These are phyloP conservation scores for Pestalotiopsis sp. DNA, from an alignment of 2,329 filamentous ascomycete species.

Conservation along the genomic window DNA sequence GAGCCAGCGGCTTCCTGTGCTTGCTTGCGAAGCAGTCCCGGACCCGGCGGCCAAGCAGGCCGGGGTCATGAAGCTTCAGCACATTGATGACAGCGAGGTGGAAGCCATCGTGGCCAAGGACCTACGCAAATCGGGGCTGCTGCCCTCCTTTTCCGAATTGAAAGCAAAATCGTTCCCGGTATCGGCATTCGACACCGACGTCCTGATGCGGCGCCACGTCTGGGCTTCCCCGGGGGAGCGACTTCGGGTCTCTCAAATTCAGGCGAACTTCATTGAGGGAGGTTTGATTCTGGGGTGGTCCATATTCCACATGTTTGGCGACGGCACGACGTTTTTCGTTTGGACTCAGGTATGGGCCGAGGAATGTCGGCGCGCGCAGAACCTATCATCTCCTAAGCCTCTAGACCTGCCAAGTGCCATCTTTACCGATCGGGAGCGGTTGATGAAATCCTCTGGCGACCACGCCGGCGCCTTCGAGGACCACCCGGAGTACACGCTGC, in stretches of 20 bases:
- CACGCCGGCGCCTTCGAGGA: neutral
- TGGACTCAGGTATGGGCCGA: slow-evolving; percentile 39
- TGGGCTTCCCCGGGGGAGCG: slow-evolving; percentile 29
- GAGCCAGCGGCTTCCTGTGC: slow-evolving; percentile 29
- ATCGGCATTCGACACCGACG: slow-evolving; percentile 23
- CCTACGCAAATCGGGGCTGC: slow-evolving; percentile 23
- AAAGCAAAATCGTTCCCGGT: slow-evolving; percentile 29
- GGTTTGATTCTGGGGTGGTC: slow-evolving; percentile 29
- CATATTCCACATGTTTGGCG: slow-evolving; percentile 37
- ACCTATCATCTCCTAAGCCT: neutral
- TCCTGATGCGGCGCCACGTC: slow-evolving; percentile 28
- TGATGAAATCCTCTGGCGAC: neutral
- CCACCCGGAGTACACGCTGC: neutral
- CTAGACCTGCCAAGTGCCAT: neutral
- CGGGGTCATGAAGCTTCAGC: slow-evolving; percentile 35
- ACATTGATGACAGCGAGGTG: slow-evolving; percentile 23
- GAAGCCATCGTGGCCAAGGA: slow-evolving; percentile 31
- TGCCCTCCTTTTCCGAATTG: slow-evolving; percentile 27
- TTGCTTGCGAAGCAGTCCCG: slow-evolving; percentile 35
- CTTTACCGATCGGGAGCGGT: neutral
- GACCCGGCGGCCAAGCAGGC: slow-evolving; percentile 32
- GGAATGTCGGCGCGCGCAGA: slow-evolving; percentile 35
- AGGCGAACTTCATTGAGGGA: slow-evolving; percentile 33
- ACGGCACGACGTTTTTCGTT: slow-evolving; percentile 33
- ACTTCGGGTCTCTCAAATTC: slow-evolving; percentile 23